Evolutionary conservation across 2,329 filamentous ascomycete species (phyloP).

Genomic region (Cadophora sp.): DNA sequence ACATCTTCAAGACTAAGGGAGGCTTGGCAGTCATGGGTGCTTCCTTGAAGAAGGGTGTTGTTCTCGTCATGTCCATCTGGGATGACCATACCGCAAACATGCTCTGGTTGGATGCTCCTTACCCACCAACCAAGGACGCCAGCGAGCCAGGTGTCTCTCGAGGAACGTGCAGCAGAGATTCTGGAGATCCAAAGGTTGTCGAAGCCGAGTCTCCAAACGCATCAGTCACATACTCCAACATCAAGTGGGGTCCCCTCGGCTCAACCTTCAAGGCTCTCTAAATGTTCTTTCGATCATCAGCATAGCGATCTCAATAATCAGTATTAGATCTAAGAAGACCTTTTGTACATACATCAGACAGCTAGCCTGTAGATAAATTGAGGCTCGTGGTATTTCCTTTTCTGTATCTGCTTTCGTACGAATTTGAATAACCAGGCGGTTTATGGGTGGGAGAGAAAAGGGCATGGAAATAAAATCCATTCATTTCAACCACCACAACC

Average conservation of each 20-base stretch:
- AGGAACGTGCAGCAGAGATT: slow-evolving; percentile 59
- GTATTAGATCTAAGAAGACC: slow-evolving; percentile 14
- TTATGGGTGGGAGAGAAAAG: neutral
- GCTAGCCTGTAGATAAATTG: slow-evolving; percentile 30
- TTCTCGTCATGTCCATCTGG: slow-evolving; percentile 69
- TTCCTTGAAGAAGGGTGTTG: slow-evolving; percentile 62
- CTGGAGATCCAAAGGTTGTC: slow-evolving; percentile 58
- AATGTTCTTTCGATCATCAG: slow-evolving; percentile 35
- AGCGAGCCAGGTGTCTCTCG: slow-evolving; percentile 57
- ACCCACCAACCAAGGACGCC: slow-evolving; percentile 56
- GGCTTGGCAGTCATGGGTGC: slow-evolving; percentile 62
- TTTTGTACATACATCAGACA: slow-evolving; percentile 19
- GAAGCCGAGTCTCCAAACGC: slow-evolving; percentile 56
- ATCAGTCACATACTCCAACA: slow-evolving; percentile 49
- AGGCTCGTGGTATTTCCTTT: slow-evolving; percentile 27
- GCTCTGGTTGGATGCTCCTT: slow-evolving; percentile 77
- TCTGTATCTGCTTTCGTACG: slow-evolving; percentile 32
- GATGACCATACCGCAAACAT: slow-evolving; percentile 67
- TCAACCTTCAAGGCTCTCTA: slow-evolving; percentile 41
- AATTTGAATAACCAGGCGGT: neutral
- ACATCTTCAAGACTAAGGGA: slow-evolving; percentile 60
- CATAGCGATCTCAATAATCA: slow-evolving; percentile 23
- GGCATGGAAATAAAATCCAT: slow-evolving; percentile 3
- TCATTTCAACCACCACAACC: neutral
- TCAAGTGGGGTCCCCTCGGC: slow-evolving; percentile 46